These are phyloP conservation scores for Paraphaeosphaeria minitans DNA, from an alignment of 2,329 filamentous ascomycete genomes.

Conservation along the genomic window DNA sequence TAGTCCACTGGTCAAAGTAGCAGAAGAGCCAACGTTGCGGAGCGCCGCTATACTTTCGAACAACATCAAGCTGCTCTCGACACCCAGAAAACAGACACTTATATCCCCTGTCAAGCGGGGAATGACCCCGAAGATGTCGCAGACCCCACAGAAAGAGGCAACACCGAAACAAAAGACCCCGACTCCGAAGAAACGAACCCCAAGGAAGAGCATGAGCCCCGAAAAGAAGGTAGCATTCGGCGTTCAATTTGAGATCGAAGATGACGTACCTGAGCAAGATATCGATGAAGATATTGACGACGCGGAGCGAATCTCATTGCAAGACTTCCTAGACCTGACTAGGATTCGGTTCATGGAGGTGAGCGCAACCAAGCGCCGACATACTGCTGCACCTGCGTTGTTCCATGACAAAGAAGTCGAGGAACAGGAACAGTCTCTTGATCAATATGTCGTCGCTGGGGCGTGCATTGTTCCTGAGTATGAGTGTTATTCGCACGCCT, in stretches of 20 bases:
- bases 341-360: constrained; percentile 98
- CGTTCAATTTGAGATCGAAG: constrained; percentile 24
- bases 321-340: constrained; percentile 93
- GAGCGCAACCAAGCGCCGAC: constrained; percentile 90
- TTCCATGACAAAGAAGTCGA: constrained; percentile 45
- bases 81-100: constrained; percentile 54
- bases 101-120: constrained; percentile 51
- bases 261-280: constrained; percentile 34
- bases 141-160: constrained; percentile 45
- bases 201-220: constrained; percentile 39
- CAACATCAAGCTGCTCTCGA: constrained; percentile 55
- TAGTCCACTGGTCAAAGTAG: constrained; percentile 37
- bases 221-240: constrained; percentile 42
- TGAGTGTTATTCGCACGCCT: constrained; percentile 93
- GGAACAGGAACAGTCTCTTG: constrained; percentile 62
- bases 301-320: constrained; percentile 74
- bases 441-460: constrained; percentile 83
- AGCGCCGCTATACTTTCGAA: constrained; percentile 46
- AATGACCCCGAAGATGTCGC: constrained; percentile 43
- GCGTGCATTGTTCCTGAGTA: constrained; percentile 92
- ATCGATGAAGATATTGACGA: constrained; percentile 33
- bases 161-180: constrained; percentile 51
- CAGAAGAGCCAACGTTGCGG: constrained; percentile 38
- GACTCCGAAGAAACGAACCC: constrained; percentile 39
- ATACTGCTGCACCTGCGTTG: constrained; percentile 64